Evolutionary conservation across 345 rosid species (phyloP), one percentile per base, ranked within the genome.

Genomic region (Bruguiera parviflora): DNA sequence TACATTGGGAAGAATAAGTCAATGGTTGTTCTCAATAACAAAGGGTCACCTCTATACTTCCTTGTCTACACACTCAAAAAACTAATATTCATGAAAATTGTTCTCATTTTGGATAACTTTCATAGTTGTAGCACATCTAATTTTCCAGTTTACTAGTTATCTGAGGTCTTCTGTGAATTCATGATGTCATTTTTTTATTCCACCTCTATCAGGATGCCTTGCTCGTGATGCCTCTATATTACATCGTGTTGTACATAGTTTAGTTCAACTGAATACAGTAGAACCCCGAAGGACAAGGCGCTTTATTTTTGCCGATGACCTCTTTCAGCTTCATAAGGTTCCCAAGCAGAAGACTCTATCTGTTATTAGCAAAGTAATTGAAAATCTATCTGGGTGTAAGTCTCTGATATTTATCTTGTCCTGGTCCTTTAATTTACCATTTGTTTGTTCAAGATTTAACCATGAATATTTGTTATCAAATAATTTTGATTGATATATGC

Each of bases 311-410:
- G 91, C 97, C 8, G 96, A 91, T 69, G 98, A 94, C 82, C 85
- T 94, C 58, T 94, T 94, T 64, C 88, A 88, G 82, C 88, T 94
- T 71, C 87, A 86, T 67, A 85, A 87, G 80, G 84, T 94, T 72
- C 96, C 97, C 62, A 86, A 78, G 79, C 85, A 76, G 67, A 94
- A 87, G 79, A 83, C 84, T 5, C 75, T 85, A 16, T 73, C 84
- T 53, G 86, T 89, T 79, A 78, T 94, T 77, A 80, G 84, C 78
- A 91, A 89, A 82, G 95, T 85, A 52, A 77, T 85, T 56, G 92
- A 86, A 72, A 87, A 85, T 64, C 81, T 91, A 15, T 87, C 90
- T 80, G 97, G 97, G 39, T 94, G 98, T 94, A 89, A 88, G 98
- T 85, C 64, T 61, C 58, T 53, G 18, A 49, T 35, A 22, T 28